Evolutionary conservation across 2,329 filamentous ascomycete species (phyloP), one percentile per base, ranked within the genome.

Genomic region (Eutypa lata): DNA sequence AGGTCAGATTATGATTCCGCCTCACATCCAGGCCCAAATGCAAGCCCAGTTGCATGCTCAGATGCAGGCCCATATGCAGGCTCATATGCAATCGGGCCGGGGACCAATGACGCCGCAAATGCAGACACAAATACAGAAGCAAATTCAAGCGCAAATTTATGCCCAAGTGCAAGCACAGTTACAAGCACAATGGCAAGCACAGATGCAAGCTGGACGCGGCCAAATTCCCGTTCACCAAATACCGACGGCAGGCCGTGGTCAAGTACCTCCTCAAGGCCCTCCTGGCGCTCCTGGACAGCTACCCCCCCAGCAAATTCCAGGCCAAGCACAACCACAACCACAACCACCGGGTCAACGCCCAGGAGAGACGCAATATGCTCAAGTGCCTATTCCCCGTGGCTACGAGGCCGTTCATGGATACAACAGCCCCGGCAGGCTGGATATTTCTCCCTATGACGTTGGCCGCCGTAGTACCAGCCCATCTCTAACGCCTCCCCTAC

Each of bases 351-450:
- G 2, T 50, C 47, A 21, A 31, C 11, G n/a, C 48, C 49, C 45
- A 42, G 37, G 6, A 52, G 65, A 67, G 47, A 62, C 58, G 3
- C 59, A 62, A 14, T 69, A 69, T 46, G 66, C 61, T 40, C 54
- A 60, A 44, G 66, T 69, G 3, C 67, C 67, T 19, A 69, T 69
- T 21, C 67, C 67, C 6, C 57, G 55, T 7, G 65, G 65, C 7
- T 69, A 69, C 45, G 54, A 67, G n/a, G 61, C 66, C 16, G 67
- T 69, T 26, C 65, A 66, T 50, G 65, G 66, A 1, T 69, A 69
- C 48, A 65, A 64, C 11, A 50, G 58, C 14, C 57, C 61, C 3
- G 57, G 54, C 31, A 61, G 55, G 53, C 24, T 65, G 22, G 63
- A 60, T 24, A 54, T 57, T 28, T 67, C 65, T 11, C 64, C 66